Conservation (phyloP, 225 moss, liverwort and hornwort species). For the Pleurozium schreberi region DNA sequence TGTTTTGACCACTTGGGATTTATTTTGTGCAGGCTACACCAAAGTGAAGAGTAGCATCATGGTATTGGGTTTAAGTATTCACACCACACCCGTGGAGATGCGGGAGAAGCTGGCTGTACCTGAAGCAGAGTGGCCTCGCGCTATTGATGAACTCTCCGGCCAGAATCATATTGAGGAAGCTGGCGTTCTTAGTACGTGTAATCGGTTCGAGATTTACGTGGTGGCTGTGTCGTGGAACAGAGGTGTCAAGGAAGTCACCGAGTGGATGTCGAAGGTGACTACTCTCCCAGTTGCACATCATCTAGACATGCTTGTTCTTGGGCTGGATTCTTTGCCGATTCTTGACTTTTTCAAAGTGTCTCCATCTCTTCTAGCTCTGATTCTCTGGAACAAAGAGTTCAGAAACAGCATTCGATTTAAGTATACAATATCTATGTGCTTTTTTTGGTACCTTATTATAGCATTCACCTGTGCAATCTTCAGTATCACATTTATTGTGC, state of each 20-base stretch:
- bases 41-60: constrained; percentile 85
- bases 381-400: background rate
- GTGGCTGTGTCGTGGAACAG: constrained; percentile 59
- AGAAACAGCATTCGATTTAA: background rate
- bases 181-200: constrained; percentile 51
- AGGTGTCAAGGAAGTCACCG: constrained; percentile 56
- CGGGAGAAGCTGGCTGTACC: constrained; percentile 59
- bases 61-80: constrained; percentile 79
- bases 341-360: background rate
- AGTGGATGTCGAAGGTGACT: constrained; percentile 66
- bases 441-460: background rate
- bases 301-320: background rate
- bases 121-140: constrained; percentile 65
- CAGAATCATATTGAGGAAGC: constrained; percentile 63
- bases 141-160: constrained; percentile 36
- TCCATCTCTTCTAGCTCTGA: background rate
- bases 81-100: constrained; percentile 76
- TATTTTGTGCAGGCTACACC: constrained; percentile 54
- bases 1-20: background rate
- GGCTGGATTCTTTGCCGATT: background rate
- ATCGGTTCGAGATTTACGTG: constrained; percentile 58
- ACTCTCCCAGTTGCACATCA: background rate
- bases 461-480: background rate
- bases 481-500: background rate
- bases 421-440: background rate